Percentiles rank a stretch among this genome's conserved stretches.
Evolutionary conservation across 495 filamentous ascomycete species (phyloP).

Genomic region (Corynascus novoguineensis): DNA sequence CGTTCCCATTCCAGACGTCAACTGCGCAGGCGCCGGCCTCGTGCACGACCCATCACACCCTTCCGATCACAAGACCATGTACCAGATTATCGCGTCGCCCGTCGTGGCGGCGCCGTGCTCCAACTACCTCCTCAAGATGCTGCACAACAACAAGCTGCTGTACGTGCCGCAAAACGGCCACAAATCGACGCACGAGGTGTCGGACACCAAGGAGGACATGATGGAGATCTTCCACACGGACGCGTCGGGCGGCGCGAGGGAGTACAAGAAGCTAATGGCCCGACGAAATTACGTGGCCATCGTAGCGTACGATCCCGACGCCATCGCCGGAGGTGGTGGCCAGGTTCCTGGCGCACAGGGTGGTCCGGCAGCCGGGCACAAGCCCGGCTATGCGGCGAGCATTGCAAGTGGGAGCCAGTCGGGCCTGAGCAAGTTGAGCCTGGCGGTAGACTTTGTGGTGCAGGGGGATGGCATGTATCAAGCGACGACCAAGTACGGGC

Average conservation of each 20-base stretch:
- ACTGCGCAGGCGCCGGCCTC: conserved; percentile 85
- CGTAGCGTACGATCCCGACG: conserved; percentile 86
- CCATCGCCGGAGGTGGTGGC: conserved; percentile 42
- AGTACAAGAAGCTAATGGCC: conserved; percentile 86
- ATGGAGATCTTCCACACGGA: conserved; percentile 97
- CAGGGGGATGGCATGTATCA: conserved; percentile 79
- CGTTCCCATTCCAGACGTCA: conserved; percentile 57
- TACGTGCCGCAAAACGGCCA: conserved; percentile 91
- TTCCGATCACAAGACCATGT: conserved; percentile 97
- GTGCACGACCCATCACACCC: conserved; percentile 91
- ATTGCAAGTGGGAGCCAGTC: conserved; percentile 24
- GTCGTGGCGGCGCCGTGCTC: conserved; percentile 85
- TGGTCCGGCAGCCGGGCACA: conserved; percentile 35
- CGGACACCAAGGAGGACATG: conserved; percentile 98
- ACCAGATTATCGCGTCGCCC: conserved; percentile 86
- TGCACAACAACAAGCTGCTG: conserved; percentile 84
- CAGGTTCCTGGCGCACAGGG: not conserved
- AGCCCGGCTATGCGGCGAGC: conserved; percentile 31
- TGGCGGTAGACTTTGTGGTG: conserved; percentile 96
- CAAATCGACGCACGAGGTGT: conserved; percentile 58
- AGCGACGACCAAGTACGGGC: conserved; percentile 88
- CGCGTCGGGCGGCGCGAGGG: conserved; percentile 69
- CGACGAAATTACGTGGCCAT: conserved; percentile 91
- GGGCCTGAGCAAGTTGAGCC: conserved; percentile 62
- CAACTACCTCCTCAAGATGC: conserved; percentile 80